phyloP scores from a whole-genome alignment of 768 basidiomycete genomes.

The Tulasnella sp. region DNA sequence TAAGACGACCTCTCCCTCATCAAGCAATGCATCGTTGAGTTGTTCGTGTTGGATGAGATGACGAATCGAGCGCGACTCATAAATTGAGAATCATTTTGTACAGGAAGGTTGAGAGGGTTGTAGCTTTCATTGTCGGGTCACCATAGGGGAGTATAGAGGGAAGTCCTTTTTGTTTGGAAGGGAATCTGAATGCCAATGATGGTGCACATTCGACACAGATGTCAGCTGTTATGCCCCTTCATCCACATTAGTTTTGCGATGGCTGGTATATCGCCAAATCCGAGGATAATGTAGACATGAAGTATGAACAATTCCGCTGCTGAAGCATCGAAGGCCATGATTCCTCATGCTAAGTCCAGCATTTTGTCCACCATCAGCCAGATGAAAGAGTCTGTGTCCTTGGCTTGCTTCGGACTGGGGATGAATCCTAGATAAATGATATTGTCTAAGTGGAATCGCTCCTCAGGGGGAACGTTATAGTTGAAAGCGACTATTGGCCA shows the following conservation, averaged over 20 bases:
- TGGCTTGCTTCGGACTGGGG: slow-evolving; percentile 47
- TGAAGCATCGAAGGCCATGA: slow-evolving; percentile 37
- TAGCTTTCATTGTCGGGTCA: slow-evolving; percentile 31
- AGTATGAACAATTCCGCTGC: slow-evolving; percentile 34
- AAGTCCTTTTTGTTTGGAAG: neutral
- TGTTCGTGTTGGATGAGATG: slow-evolving; percentile 29
- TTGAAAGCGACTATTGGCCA: slow-evolving; percentile 47
- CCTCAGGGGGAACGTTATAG: slow-evolving; percentile 46
- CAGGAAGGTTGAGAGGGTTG: slow-evolving; percentile 39
- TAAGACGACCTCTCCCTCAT: no score
- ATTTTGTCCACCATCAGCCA: slow-evolving; percentile 42
- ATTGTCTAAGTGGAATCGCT: slow-evolving; percentile 40
- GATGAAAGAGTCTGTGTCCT: slow-evolving; percentile 44
- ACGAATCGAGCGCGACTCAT: slow-evolving; percentile 35
- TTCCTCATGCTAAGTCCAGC: slow-evolving; percentile 39
- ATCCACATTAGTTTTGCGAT: slow-evolving; percentile 40
- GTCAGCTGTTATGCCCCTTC: slow-evolving; percentile 45
- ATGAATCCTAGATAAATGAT: slow-evolving; percentile 46
- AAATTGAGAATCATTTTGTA: slow-evolving; percentile 39
- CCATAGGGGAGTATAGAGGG: neutral
- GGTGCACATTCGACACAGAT: slow-evolving; percentile 43
- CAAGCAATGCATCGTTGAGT: no score
- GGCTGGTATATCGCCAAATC: slow-evolving; percentile 39
- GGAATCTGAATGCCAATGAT: slow-evolving; percentile 37
- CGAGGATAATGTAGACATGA: slow-evolving; percentile 38